These are phyloP conservation scores for Chionographis japonica DNA, from an alignment of 106 monocot species.

Conservation along the genomic window DNA sequence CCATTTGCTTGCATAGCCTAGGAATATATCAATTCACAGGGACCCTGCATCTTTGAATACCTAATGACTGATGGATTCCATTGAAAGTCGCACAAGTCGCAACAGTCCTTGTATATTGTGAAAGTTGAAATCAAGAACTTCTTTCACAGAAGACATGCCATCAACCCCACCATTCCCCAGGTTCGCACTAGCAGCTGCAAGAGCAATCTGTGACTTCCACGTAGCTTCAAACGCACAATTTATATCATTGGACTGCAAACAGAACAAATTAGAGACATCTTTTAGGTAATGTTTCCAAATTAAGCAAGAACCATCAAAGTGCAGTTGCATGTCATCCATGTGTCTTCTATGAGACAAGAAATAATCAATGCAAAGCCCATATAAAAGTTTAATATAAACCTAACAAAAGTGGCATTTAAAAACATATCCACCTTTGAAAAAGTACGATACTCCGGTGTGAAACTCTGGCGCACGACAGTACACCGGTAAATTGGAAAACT, in stretches of 20 bases:
- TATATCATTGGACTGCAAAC: conserved; percentile 28
- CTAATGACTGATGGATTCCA: conserved; percentile 45
- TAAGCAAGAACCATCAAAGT: no score
- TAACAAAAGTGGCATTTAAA: no score
- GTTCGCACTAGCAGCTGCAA: conserved; percentile 32
- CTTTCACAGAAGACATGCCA: conserved; percentile 32
- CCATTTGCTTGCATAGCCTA: neutral
- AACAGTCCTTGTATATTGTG: conserved; percentile 55
- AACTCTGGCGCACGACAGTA: no score
- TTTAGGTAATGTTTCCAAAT: neutral
- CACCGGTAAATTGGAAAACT: no score
- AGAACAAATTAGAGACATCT: neutral
- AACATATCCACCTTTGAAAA: no score
- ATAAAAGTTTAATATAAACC: no score
- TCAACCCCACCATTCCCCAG: conserved; percentile 28
- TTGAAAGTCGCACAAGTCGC: conserved; percentile 46
- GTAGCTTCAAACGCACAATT: conserved; percentile 50
- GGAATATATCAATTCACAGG: neutral
- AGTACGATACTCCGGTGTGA: no score
- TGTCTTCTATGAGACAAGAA: no score
- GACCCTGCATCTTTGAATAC: neutral
- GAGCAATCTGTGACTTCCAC: conserved; percentile 38
- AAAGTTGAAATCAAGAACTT: conserved; percentile 64
- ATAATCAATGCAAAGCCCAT: no score
- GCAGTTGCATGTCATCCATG: no score